These are phyloP conservation scores for Metschnikowia gelsemii DNA, from an alignment of 805 yeast genomes.

Conservation along the genomic window DNA sequence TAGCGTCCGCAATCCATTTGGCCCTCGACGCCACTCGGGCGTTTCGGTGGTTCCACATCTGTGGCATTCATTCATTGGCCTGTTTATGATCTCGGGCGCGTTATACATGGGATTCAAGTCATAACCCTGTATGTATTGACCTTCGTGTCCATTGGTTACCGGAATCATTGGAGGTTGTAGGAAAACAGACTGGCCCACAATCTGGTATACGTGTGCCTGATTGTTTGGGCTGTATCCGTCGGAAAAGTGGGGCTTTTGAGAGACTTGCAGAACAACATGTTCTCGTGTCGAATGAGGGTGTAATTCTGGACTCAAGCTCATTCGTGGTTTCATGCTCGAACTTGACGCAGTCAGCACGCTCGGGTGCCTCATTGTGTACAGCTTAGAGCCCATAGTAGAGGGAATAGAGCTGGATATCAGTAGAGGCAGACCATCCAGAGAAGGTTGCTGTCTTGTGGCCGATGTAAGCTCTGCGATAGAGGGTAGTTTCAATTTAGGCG, in stretches of 20 bases:
- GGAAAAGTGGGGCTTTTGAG: background rate
- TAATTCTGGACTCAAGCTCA: slow-evolving; percentile 4
- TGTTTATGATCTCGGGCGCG: slow-evolving; percentile 19
- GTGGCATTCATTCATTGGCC: slow-evolving; percentile 39
- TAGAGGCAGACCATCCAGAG: slow-evolving; percentile 1
- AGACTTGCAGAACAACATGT: background rate
- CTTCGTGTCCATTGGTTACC: background rate
- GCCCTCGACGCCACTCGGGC: slow-evolving; percentile 47
- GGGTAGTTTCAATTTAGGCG: slow-evolving; percentile 19
- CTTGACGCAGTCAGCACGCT: slow-evolving; percentile 5
- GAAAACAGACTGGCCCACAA: background rate
- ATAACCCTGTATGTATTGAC: background rate
- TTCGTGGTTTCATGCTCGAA: too few species aligned
- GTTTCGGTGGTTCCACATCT: slow-evolving; percentile 48
- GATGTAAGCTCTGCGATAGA: slow-evolving; percentile 22
- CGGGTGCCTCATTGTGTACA: background rate
- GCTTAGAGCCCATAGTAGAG: background rate
- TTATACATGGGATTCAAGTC: slow-evolving; percentile 8
- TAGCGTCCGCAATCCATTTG: slow-evolving; percentile 44
- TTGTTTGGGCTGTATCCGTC: background rate
- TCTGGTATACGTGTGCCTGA: background rate
- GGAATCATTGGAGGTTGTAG: background rate
- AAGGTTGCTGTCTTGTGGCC: background rate
- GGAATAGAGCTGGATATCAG: background rate
- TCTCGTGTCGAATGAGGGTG: background rate